Percentiles rank a stretch among this genome's conserved stretches.
phyloP scores from a whole-genome alignment of 257 asterid genomes.

The Leonotis leonurus region DNA sequence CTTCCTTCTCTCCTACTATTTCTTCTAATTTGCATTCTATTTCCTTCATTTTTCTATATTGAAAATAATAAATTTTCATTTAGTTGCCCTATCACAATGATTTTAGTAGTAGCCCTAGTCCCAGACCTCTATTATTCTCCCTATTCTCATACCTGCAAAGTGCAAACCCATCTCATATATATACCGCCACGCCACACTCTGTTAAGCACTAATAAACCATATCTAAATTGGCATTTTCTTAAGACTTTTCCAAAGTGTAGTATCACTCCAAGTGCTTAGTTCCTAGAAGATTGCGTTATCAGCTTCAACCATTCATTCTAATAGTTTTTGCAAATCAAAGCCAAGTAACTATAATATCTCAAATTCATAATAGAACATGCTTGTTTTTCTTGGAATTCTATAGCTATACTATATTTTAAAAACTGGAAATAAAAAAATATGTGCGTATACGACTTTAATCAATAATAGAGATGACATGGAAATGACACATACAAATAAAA shows the following conservation, averaged over 20 bases:
- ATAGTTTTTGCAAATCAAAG: neutral
- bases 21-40: conserved; percentile 18
- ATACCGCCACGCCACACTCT: no score
- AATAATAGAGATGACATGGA: neutral
- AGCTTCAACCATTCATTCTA: neutral
- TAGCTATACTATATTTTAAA: no score
- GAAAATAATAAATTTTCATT: neutral
- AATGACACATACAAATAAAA: neutral
- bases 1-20: conserved; percentile 27
- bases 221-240: neutral
- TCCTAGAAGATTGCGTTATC: no score
- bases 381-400: no score
- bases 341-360: neutral
- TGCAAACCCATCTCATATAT: neutral
- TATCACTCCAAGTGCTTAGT: no score
- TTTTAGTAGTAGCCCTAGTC: neutral
- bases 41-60: neutral
- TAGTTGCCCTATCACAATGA: neutral
- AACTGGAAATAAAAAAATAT: no score
- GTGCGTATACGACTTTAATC: neutral
- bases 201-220: neutral
- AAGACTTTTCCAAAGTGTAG: neutral
- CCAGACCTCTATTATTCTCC: conserved; percentile 6
- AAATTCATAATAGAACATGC: no score
- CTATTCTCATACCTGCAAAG: neutral